Percentiles rank a stretch among this genome's conserved stretches.
Conservation (phyloP, 1,284 basidiomycete species). For the Tilletia indica region DNA sequence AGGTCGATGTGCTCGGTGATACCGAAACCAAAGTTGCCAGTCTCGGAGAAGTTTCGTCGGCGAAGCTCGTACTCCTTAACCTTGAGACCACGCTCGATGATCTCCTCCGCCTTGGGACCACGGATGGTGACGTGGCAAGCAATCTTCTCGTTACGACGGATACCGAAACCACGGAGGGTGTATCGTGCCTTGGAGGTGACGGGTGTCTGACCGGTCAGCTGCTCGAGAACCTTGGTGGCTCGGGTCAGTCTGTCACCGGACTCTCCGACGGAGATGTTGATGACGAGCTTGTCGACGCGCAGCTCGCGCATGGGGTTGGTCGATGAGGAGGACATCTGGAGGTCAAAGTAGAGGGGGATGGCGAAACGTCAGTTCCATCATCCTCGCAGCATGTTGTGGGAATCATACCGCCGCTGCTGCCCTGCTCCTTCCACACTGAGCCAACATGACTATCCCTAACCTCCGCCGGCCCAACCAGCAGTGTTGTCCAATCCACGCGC, state of each 20-base stretch:
- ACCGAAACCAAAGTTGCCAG: slow-evolving; percentile 97
- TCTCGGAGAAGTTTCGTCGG: slow-evolving; percentile 89
- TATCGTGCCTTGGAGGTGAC: slow-evolving; percentile 99
- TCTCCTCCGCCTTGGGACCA: slow-evolving; percentile 99
- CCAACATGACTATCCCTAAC: too few species aligned
- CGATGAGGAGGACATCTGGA: slow-evolving; percentile 17
- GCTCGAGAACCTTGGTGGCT: slow-evolving; percentile 98
- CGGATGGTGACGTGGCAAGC: slow-evolving; percentile 99
- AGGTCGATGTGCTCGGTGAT: slow-evolving; percentile 82
- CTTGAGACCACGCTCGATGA: slow-evolving; percentile 94
- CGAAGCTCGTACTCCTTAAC: slow-evolving; percentile 99
- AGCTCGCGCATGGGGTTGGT: slow-evolving; percentile 67
- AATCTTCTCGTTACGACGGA: slow-evolving; percentile 99
- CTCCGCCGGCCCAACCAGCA: too few species aligned
- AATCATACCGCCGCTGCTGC: too few species aligned
- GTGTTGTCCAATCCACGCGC: too few species aligned
- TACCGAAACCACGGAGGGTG: slow-evolving; percentile 98
- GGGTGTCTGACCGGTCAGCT: slow-evolving; percentile 98
- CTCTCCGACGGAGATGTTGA: slow-evolving; percentile 99
- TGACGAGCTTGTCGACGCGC: slow-evolving; percentile 97
- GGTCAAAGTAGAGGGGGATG: background rate
- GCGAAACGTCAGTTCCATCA: background rate
- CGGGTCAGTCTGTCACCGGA: slow-evolving; percentile 98
- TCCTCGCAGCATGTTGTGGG: too few species aligned
- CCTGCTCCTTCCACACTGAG: too few species aligned